Conservation (phyloP, 805 yeast species). For the Myxozyma monticola region DNA sequence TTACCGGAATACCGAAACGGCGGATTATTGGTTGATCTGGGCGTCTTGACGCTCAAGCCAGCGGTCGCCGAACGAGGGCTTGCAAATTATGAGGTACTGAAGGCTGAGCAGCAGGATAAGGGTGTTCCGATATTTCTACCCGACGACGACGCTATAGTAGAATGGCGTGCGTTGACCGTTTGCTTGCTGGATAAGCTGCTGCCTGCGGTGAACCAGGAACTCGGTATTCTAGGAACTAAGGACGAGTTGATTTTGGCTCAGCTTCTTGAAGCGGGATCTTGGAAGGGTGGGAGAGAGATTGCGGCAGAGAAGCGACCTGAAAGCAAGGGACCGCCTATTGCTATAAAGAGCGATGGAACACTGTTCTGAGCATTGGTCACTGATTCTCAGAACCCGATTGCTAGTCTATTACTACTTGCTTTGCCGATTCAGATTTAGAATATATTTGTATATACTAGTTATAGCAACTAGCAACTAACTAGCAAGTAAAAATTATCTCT, state of each 20-base stretch:
- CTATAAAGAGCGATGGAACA: constrained; percentile 63
- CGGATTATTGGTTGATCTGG: constrained; percentile 60
- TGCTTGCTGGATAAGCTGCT: constrained; percentile 56
- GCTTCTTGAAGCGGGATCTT: constrained; percentile 65
- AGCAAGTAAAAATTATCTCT: no score
- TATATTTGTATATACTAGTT: no score
- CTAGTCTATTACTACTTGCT: no score
- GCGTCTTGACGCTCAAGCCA: constrained; percentile 51
- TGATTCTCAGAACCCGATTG: no score
- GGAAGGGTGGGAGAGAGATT: constrained; percentile 60
- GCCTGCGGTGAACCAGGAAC: constrained; percentile 51
- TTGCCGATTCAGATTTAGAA: no score
- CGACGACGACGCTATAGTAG: constrained; percentile 60
- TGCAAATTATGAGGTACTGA: constrained; percentile 38
- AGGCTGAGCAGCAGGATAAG: constrained; percentile 6
- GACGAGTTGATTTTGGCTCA: constrained; percentile 53
- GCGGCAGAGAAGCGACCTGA: constrained; percentile 53
- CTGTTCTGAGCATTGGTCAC: no score
- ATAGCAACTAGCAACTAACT: no score
- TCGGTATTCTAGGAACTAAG: constrained; percentile 38
- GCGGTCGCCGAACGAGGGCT: constrained; percentile 45
- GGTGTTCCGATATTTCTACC: constrained; percentile 54
- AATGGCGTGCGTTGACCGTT: constrained; percentile 65
- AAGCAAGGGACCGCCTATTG: constrained; percentile 64
- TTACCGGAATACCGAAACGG: constrained; percentile 66